Base-by-base conservation (phyloP, 345 rosid genomes). In the Hibiscus mutabilis region DNA sequence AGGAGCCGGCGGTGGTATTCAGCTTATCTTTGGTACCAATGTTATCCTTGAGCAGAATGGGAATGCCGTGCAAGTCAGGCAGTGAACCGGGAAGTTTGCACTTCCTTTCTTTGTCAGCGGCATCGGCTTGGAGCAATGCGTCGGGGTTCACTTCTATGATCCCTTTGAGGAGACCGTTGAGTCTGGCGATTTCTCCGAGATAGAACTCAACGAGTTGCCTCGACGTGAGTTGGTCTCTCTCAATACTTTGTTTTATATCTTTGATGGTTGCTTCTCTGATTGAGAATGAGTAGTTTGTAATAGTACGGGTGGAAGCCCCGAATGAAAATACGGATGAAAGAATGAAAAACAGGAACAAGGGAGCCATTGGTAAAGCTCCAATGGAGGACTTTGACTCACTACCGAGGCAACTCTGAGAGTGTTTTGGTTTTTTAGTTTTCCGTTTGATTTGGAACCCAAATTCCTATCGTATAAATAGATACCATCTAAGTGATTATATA, bases 1-100 rank as follows among this genome's bases (percentile, higher is more conserved):
- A 80, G 0, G 92, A 90, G 9, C 93, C 95, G n/a, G 91, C 89
- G 0, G 93, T 86, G 2, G 93, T 91, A 80, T 85, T 89, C 76
- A 91, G 75, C 79, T 76, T 80, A 42, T 87, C 91, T 51, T 85
- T 84, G 29, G 96, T 86, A 12, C 79, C 92, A 10, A 89, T 86
- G 37, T 72, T 84, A 29, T 93, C 96, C 79, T 93, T 90, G 68
- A 91, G 82, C 24, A 88, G 73, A 33, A 93, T 7, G 0, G 93
- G 96, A 77, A 91, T 81, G 15, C 92, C 96, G 27, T 85, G 95
- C 76, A 93, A 75, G 60, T 69, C 66, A 64, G 70, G 42, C 57
- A 59, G 33, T 4, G 78, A 73, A 1, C 78, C 64, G 2, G 74
- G 16, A 1, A 69, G 68, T 53, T 75, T 80, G 4, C 51, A 61